Base-by-base conservation (phyloP, 371 early-diverging fungal species). In the Mucor racemosus region DNA sequence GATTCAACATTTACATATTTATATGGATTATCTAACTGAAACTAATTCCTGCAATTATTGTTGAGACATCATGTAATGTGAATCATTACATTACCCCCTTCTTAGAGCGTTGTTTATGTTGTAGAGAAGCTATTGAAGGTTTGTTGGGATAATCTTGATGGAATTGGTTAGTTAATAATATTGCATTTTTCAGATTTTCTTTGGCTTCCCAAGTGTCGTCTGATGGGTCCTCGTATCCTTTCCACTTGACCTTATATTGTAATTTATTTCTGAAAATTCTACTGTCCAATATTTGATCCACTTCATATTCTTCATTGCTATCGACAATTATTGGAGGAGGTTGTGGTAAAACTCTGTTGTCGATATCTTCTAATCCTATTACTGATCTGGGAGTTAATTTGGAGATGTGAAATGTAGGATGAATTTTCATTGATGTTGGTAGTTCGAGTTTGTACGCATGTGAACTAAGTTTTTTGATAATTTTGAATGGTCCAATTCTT, bases 331-430 rank as follows among this genome's bases (percentile, higher is more conserved):
- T 58, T 0, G 80, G 76, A 17, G 72, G 76, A 5, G 62, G 66
- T 4, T 68, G 68, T 7, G 34, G 59, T n/a, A 34, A 55, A 0
- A 1, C 34, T 36, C 78, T 72, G 35, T 67, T 72, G 8, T 60
- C 68, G 40, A 77, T 72, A 26, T 41, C 54, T 39, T 54, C 5
- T 46, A 70, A 40, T 13, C 41, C 36, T 7, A 6, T 13, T 4
- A 41, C 14, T 14, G 41, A 11, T 41, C 14, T 41, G 0, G 63
- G 73, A 41, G 68, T 46, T 15, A 80, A 55, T 10, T 81, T 59
- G 11, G 46, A 62, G 21, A 79, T 76, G 58, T 78, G 76, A 50
- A 78, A 80, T 0, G 80, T 79, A 11, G 70, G 77, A 50, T 82
- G 79, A 3, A 73, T 61, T 13, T 60, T n/a, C 67, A 81, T 70